Base-by-base conservation (phyloP, 805 yeast genomes). In the Komagataella phaffii region DNA sequence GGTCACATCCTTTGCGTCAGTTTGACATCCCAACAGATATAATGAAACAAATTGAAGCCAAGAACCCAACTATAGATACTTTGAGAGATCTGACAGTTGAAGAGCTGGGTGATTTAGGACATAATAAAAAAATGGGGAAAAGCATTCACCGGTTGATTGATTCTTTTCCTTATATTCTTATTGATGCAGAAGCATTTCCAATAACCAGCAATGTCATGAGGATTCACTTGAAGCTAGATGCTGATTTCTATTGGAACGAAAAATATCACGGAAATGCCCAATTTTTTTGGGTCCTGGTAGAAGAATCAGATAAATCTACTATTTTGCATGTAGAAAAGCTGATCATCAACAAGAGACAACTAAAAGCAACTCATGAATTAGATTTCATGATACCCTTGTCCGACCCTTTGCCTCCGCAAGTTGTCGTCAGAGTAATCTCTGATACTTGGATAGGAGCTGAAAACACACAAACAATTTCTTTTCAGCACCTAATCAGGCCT, bases 391-490 rank as follows among this genome's bases (percentile, higher is more conserved):
- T 93, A 46, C 99, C 99, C 0, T 66, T 90, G 51, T 71, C 85
- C 2, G 95, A 88, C 59, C 96, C 96, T 2, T 66, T 83, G n/a
- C 97, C 97, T 0, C 81, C 91, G 0, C 98, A 93, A 63, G 76
- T 93, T 36, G 78, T 88, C 6, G 81, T 91, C 3, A 74, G 89
- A 50, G 83, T 84, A 1, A 67, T 88, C 4, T 87, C 95, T 3
- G 98, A 93, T 60, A 67, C 77, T 1, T 95, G 97, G 96, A 75
- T 88, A 17, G 97, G 96, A 0, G 77, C 90, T 1, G 96, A 88
- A 59, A 70, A 86, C 0, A 72, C 74, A 0, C 85, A 81, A 54
- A 75, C 89, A 0, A 80, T 95, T 12, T 88, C 96, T 0, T 89
- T 93, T 65, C 93, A 89, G 59, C 96, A 89, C 60, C 70, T 95